Evolutionary conservation across 768 basidiomycete species (phyloP), one percentile per base, ranked within the genome.

Genomic region (Tricholoma sp.): DNA sequence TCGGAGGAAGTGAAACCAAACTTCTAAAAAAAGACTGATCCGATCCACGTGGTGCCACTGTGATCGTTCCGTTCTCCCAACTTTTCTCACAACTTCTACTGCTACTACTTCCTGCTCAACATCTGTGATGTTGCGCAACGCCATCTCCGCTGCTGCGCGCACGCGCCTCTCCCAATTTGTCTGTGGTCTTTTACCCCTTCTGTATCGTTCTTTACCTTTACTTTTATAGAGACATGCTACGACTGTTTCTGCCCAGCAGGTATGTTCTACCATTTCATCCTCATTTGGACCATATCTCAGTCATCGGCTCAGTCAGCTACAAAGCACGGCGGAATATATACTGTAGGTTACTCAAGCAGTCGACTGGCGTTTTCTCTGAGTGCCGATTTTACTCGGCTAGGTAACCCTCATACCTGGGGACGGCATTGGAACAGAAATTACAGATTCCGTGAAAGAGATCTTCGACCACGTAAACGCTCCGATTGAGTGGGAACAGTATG

Each of bases 401-500:
- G 93, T 97, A 64, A 98, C 95, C 57, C 85, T 98, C 68, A 96
- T 98, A 64, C 95, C 96, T 46, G 97, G 97, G 63, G 97, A 99
- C 69, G 97, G 97, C 77, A 88, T 99, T 67, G 97, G 97, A 61
- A 83, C 85, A 66, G 97, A 99, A 77, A 93, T 99, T 69, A 93
- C 96, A 58, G 92, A 96, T 75, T 95, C 94, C 1, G 95, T 99
- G 64, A 98, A 99, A 77, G 95, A 98, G 74, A 95, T 99, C 69
- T 99, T 99, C 69, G 93, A 96, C 72, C 82, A 91, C 63, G 84
- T 94, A 70, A 99, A 98, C 69, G 97, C 95, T 31, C 97, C 97
- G 72, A 96, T 99, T 74, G 93, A 98, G 71, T 97, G 93, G 91
- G 95, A 98, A 68, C 94, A 98, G 72, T 98, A 95, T 76, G 84